Conservation (phyloP, 2,329 filamentous ascomycete species). For the Scolecobasidium constrictum region DNA sequence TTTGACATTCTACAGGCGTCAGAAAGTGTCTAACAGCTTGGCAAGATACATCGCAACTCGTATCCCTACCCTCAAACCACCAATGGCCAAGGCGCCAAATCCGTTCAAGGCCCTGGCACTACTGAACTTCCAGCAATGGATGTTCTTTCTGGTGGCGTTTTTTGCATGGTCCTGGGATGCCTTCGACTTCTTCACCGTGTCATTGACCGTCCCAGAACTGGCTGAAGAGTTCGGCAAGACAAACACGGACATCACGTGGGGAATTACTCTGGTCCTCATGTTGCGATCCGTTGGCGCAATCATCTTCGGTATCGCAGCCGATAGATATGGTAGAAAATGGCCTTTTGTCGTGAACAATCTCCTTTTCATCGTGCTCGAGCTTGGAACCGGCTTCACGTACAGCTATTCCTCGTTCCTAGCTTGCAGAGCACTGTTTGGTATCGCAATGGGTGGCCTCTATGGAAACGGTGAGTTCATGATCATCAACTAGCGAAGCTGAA, state of each 20-base stretch:
- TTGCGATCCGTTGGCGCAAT: constrained; percentile 48
- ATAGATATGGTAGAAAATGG: constrained; percentile 40
- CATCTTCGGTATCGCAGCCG: constrained; percentile 43
- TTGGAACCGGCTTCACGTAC: constrained; percentile 48
- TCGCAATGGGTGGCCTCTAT: constrained; percentile 48
- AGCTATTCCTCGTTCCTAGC: constrained; percentile 49
- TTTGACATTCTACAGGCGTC: too few species aligned
- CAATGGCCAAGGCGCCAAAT: constrained; percentile 39
- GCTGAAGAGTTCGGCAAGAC: constrained; percentile 42
- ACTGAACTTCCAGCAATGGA: constrained; percentile 14
- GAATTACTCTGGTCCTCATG: constrained; percentile 47
- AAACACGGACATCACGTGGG: constrained; percentile 32
- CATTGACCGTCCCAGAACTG: constrained; percentile 37
- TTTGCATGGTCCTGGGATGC: constrained; percentile 46
- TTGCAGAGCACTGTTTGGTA: constrained; percentile 49
- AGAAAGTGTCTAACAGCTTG: too few species aligned
- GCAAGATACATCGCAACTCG: constrained; percentile 38
- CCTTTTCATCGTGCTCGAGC: constrained; percentile 49
- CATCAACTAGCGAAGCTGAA: not conserved
- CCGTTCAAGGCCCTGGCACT: constrained; percentile 32
- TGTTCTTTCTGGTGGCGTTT: constrained; percentile 14
- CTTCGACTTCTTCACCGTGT: constrained; percentile 48
- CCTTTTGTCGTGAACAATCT: constrained; percentile 50
- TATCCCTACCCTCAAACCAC: constrained; percentile 37
- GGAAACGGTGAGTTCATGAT: constrained; percentile 6